Evolutionary conservation across 1,284 basidiomycete species (phyloP), one percentile per base, ranked within the genome.

Genomic region (Lignosus rhinocerotis): DNA sequence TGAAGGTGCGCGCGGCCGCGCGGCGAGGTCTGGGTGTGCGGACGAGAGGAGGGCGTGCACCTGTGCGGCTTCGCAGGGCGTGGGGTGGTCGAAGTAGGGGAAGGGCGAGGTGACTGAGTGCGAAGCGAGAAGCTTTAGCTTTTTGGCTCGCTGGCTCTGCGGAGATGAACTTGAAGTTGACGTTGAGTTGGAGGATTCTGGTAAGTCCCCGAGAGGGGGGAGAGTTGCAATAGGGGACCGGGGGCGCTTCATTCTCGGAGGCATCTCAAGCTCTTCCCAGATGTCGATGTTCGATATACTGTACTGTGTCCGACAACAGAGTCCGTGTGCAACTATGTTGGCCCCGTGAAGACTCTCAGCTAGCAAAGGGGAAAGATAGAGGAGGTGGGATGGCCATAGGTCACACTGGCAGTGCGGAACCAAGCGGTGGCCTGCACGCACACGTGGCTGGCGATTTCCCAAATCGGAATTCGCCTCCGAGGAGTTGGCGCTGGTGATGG

Each of bases 61-160:
- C 2, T 75, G 69, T 7, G 67, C 68, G 21, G 78, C 82, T 53
- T 88, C 84, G 3, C 68, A 66, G 0, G 78, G 65, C 1, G 84
- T 84, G 17, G 86, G 87, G 56, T 72, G 77, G 5, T 55, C 50
- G 61, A 78, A 85, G 46, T 77, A 72, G 1, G 83, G 80, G 66
- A 84, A 89, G 0, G 86, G 87, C 2, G 84, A 83, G 51, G 70
- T 66, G 16, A 71, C 43, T 8, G 72, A 66, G 61, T 80, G 80
- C 14, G 78, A 72, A 4, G 75, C 74, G 41, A 81, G 76, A 0
- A 82, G 66, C 64, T 82, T 84, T 34, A 83, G 72, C 63, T 85
- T 85, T 70, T 84, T 85, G 6, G 76, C 67, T 53, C 72, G 65
- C 38, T 72, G 67, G 33, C 38, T 49, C 38, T 44, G 49, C 30